These are phyloP conservation scores for Apophysomyces trapeziformis DNA, from an alignment of 371 early-diverging fungal species.

Conservation along the genomic window DNA sequence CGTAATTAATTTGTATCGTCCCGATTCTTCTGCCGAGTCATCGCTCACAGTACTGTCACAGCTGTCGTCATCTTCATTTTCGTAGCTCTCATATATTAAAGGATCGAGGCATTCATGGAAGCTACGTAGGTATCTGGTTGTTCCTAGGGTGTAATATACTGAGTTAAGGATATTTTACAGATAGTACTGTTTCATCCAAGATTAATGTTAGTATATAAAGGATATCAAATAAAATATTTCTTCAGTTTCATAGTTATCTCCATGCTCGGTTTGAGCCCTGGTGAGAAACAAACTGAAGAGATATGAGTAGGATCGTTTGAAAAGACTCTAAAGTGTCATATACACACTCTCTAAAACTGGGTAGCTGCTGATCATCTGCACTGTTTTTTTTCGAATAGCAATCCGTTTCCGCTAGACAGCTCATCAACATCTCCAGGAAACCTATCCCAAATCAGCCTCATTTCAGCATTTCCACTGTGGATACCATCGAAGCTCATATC, in stretches of 20 bases:
- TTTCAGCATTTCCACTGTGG: neutral
- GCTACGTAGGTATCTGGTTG: conserved; percentile 21
- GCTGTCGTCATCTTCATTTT: conserved; percentile 15
- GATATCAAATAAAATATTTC: conserved; percentile 23
- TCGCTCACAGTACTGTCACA: neutral
- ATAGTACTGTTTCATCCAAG: neutral
- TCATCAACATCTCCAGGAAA: conserved; percentile 12
- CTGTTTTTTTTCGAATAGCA: neutral
- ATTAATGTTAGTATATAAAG: neutral
- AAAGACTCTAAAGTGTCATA: too few species aligned
- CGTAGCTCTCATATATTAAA: conserved; percentile 34
- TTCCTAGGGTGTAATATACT: conserved; percentile 23
- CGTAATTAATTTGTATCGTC: conserved; percentile 32
- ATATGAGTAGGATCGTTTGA: neutral
- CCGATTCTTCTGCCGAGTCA: neutral
- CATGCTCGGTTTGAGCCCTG: conserved; percentile 22
- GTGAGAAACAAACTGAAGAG: conserved; percentile 24
- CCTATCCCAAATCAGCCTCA: neutral
- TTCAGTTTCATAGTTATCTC: conserved; percentile 16
- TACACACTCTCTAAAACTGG: conserved; percentile 7
- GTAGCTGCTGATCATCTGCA: neutral
- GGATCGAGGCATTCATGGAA: conserved; percentile 50
- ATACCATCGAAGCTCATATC: conserved; percentile 31
- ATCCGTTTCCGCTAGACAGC: conserved; percentile 1
- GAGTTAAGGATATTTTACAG: conserved; percentile 18